A percentile compares a stretch with the other conserved stretches of the same genome.
phyloP scores from a whole-genome alignment of 495 filamentous ascomycete genomes.

The Pyrenopolyporus hunteri region DNA sequence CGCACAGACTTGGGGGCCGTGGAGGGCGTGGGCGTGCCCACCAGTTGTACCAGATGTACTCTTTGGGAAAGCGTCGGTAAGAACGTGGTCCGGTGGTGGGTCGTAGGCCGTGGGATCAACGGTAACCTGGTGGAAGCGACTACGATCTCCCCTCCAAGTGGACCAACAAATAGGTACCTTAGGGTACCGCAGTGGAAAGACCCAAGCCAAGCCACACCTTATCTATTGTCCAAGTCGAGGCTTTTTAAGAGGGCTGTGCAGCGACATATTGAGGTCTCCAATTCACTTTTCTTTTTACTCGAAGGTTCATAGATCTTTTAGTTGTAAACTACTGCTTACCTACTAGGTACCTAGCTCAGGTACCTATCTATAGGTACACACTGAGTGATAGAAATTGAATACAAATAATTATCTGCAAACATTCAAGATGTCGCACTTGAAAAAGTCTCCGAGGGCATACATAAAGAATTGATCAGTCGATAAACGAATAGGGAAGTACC shows the following conservation, averaged over 20 bases:
- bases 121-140: not conserved
- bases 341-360: no score
- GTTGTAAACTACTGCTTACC: no score
- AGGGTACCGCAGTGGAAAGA: not conserved
- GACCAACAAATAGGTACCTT: no score
- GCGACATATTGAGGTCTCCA: not conserved
- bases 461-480: not conserved
- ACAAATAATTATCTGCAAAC: no score
- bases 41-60: slow-evolving; percentile 1
- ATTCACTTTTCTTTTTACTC: not conserved
- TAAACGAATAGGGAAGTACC: not conserved
- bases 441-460: no score
- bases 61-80: slow-evolving; percentile 28
- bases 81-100: slow-evolving; percentile 29
- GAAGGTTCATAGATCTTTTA: no score
- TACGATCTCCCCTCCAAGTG: not conserved
- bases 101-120: not conserved
- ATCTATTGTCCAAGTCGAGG: slow-evolving; percentile 1
- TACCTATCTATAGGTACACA: no score
- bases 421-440: no score
- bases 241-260: slow-evolving; percentile 26
- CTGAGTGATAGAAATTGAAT: no score
- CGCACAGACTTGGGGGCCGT: slow-evolving; percentile 12
- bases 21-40: not conserved
- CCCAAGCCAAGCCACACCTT: slow-evolving; percentile 21